Percentiles rank a stretch among this genome's conserved stretches.
phyloP scores from a whole-genome alignment of 345 rosid species.

The Populus euphratica region DNA sequence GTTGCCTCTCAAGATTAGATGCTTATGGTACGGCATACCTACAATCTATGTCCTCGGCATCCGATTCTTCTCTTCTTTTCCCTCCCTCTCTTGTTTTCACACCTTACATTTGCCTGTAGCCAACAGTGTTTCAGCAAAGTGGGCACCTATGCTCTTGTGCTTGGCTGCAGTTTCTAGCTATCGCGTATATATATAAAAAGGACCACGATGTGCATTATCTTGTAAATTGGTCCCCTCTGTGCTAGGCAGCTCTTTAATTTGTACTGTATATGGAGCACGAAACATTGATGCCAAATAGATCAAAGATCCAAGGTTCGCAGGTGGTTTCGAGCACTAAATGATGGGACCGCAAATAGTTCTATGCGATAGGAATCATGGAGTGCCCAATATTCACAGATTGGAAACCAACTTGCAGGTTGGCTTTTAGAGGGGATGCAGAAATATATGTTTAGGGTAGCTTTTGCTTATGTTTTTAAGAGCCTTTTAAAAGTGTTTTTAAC shows the following conservation, averaged over 20 bases:
- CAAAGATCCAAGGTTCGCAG: not conserved
- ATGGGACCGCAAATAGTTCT: not conserved
- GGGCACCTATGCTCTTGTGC: slow-evolving; percentile 22
- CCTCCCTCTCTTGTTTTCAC: not conserved
- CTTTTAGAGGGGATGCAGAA: not conserved
- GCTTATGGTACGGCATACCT: not conserved
- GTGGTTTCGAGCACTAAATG: not conserved
- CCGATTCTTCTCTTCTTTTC: slow-evolving; percentile 18
- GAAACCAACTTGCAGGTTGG: not conserved
- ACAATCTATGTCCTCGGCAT: slow-evolving; percentile 16
- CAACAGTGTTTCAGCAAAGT: slow-evolving; percentile 32
- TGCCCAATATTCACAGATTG: not conserved
- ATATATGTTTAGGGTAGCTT: too few species aligned
- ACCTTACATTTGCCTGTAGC: slow-evolving; percentile 7
- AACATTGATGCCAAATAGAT: not conserved
- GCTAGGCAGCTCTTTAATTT: not conserved
- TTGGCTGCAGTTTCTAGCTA: not conserved
- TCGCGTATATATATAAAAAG: not conserved
- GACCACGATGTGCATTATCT: slow-evolving; percentile 19
- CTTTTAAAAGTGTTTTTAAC: too few species aligned
- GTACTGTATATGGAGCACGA: not conserved
- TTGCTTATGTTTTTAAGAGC: too few species aligned
- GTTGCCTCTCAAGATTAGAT: not conserved
- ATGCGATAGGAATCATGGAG: not conserved
- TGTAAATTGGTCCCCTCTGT: slow-evolving; percentile 15